Conservation (phyloP, 345 rosid species). For the Boechera divaricarpa region DNA sequence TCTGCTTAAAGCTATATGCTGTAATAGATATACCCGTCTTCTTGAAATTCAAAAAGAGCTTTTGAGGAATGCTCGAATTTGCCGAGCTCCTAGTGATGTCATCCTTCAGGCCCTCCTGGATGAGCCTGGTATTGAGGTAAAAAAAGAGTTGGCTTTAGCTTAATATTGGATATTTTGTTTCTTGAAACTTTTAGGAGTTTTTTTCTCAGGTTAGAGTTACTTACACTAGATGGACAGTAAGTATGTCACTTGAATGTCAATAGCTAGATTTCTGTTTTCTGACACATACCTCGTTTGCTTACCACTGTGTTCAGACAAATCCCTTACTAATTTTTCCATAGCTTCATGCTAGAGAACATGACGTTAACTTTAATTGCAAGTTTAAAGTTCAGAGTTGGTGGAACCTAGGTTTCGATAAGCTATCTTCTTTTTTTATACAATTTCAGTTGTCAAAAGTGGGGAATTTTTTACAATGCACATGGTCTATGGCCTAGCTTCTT, state of each 20-base stretch:
- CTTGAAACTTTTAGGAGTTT: slow-evolving; percentile 1
- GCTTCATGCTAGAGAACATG: slow-evolving; percentile 14
- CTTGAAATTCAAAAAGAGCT: slow-evolving; percentile 95
- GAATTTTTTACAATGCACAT: background rate
- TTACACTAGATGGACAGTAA: slow-evolving; percentile 8
- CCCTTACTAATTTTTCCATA: background rate
- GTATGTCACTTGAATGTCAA: background rate
- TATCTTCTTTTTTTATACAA: background rate
- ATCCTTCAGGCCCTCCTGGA: slow-evolving; percentile 62
- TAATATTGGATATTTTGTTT: slow-evolving; percentile 10
- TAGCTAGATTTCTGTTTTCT: slow-evolving; percentile 18
- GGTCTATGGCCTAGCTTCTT: slow-evolving; percentile 18
- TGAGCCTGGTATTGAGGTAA: slow-evolving; percentile 57
- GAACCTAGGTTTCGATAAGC: slow-evolving; percentile 11
- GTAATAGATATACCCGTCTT: slow-evolving; percentile 88
- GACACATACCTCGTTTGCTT: background rate
- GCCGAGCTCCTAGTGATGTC: slow-evolving; percentile 71
- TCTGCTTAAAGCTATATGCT: slow-evolving; percentile 84
- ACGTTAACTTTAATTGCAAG: background rate
- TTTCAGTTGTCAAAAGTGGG: background rate
- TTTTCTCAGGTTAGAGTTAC: background rate
- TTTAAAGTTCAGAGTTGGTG: slow-evolving; percentile 8
- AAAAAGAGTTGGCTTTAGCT: slow-evolving; percentile 49
- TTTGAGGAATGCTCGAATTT: slow-evolving; percentile 67
- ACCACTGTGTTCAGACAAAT: slow-evolving; percentile 7